Evolutionary conservation across 345 rosid genomes (phyloP).

Genomic region (Viola odorata): DNA sequence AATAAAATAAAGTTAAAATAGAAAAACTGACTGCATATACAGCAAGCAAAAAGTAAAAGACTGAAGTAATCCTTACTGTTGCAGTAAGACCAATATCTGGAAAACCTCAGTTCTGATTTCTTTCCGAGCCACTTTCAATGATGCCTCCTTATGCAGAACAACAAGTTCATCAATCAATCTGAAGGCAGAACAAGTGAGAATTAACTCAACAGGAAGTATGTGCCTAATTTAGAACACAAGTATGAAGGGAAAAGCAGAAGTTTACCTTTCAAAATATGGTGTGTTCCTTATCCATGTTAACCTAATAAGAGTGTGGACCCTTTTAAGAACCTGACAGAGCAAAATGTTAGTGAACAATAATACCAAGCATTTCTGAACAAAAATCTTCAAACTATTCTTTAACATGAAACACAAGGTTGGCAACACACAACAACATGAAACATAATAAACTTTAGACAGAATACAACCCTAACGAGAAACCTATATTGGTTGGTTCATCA

Average conservation of each 20-base stretch:
- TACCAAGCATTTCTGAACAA: neutral
- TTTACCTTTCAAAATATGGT: slow-evolving; percentile 57
- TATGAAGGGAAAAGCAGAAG: too few species aligned
- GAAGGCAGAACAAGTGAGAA: slow-evolving; percentile 6
- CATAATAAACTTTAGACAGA: too few species aligned
- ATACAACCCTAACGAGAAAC: too few species aligned
- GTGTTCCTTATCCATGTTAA: slow-evolving; percentile 89
- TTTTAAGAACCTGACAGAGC: slow-evolving; percentile 67
- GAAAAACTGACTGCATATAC: neutral
- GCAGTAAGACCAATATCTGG: slow-evolving; percentile 55
- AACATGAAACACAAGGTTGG: too few species aligned
- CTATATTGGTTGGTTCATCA: too few species aligned
- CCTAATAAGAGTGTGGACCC: slow-evolving; percentile 43
- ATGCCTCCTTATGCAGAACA: slow-evolving; percentile 59
- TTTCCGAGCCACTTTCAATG: slow-evolving; percentile 52
- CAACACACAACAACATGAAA: too few species aligned
- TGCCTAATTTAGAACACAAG: too few species aligned
- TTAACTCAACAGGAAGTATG: neutral
- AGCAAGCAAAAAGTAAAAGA: too few species aligned
- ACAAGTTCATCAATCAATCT: slow-evolving; percentile 85
- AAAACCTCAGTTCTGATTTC: slow-evolving; percentile 52
- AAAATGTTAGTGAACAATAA: neutral
- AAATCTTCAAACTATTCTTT: too few species aligned
- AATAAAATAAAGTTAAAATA: neutral
- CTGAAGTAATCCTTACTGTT: slow-evolving; percentile 42